Conservation (phyloP, 169 alveolate genomes). For the Eimeria tenella region DNA sequence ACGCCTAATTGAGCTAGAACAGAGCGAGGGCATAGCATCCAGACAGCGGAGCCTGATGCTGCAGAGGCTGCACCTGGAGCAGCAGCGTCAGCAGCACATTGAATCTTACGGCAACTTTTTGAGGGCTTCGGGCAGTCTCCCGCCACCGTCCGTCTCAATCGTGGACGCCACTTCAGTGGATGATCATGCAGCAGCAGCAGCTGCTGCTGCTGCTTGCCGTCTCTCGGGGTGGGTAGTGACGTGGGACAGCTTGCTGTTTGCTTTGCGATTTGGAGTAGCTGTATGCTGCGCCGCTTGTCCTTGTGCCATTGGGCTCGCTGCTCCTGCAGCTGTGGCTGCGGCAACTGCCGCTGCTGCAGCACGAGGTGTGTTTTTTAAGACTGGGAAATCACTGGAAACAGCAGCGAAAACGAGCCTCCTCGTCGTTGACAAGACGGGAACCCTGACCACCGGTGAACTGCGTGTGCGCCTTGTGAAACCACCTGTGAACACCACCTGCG, state of each 20-base stretch:
- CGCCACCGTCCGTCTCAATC: neutral
- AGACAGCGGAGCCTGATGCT: conserved; percentile 31
- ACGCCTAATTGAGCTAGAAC: conserved; percentile 39
- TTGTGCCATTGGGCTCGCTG: conserved; percentile 87
- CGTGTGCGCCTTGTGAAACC: conserved; percentile 83
- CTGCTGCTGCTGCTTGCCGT: conserved; percentile 60
- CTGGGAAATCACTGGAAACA: conserved; percentile 73
- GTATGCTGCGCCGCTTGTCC: conserved; percentile 91
- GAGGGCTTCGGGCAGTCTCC: neutral
- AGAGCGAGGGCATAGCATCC: conserved; percentile 26
- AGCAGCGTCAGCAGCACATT: conserved; percentile 43
- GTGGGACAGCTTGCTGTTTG: conserved; percentile 80
- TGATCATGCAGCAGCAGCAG: conserved; percentile 17
- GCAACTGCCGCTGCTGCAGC: conserved; percentile 80
- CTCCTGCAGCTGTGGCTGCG: conserved; percentile 81
- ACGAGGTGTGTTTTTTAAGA: conserved; percentile 66
- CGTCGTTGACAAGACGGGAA: conserved; percentile 81
- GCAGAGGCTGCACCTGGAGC: conserved; percentile 1
- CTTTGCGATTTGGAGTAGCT: conserved; percentile 86
- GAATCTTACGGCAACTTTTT: neutral
- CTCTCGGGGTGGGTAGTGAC: conserved; percentile 47
- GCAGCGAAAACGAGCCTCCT: conserved; percentile 58
- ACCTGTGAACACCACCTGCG: neutral
- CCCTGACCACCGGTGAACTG: conserved; percentile 82
- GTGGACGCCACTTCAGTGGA: neutral